Conservation (phyloP, 495 filamentous ascomycete species). For the Saxispiralis lemnorum region DNA sequence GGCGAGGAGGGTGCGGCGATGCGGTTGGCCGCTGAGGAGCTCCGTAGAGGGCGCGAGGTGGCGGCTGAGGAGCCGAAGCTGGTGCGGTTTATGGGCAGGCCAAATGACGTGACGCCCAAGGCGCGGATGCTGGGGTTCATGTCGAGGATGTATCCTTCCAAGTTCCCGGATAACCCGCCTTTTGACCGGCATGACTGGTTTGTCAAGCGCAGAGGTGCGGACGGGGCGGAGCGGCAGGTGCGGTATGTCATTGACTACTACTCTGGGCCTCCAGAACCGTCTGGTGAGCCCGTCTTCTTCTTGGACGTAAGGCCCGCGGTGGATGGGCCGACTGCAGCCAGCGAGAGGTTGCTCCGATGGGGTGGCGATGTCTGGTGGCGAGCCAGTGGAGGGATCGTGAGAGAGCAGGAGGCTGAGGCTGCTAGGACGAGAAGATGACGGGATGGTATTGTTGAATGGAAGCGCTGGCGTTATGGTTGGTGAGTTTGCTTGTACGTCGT, state of each 20-base stretch:
- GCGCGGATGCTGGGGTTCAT: constrained; percentile 61
- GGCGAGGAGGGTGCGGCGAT: constrained; percentile 47
- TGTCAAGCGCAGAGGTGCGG: constrained; percentile 49
- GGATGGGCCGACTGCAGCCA: constrained; percentile 61
- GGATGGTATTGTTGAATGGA: no score
- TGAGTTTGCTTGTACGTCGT: no score
- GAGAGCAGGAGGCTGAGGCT: constrained; percentile 18
- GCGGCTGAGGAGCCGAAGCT: constrained; percentile 43
- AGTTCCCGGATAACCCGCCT: constrained; percentile 66
- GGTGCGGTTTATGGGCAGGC: constrained; percentile 71
- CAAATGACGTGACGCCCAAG: constrained; percentile 79
- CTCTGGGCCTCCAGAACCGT: constrained; percentile 65
- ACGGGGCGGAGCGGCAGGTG: constrained; percentile 47
- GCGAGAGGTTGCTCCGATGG: constrained; percentile 77
- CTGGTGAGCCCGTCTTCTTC: constrained; percentile 87
- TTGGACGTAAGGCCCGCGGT: constrained; percentile 90
- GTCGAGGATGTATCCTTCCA: constrained; percentile 59
- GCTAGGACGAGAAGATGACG: constrained; percentile 3
- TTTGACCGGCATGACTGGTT: constrained; percentile 98
- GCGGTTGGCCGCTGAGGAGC: constrained; percentile 26
- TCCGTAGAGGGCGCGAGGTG: constrained; percentile 25
- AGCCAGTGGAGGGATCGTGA: constrained; percentile 47
- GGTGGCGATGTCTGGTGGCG: constrained; percentile 84
- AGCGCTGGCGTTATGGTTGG: no score
- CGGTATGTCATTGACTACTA: constrained; percentile 99